phyloP scores from a whole-genome alignment of 129 eudicot species.

The Sambucus nigra region DNA sequence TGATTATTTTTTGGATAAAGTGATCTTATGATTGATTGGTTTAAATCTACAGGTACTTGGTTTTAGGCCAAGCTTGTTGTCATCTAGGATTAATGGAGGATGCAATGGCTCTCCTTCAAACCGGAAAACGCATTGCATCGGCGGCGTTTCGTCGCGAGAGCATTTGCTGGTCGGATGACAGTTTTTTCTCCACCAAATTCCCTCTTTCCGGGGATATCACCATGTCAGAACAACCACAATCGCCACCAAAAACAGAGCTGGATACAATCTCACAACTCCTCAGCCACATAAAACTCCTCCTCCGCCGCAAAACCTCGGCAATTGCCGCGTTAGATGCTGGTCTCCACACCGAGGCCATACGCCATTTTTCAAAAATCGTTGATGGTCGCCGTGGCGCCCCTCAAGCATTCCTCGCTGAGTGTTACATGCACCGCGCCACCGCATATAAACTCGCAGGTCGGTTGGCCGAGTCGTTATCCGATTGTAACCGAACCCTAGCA shows the following conservation, averaged over 20 bases:
- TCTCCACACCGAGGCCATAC: conserved; percentile 61
- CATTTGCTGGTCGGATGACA: conserved; percentile 80
- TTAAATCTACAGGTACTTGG: conserved; percentile 48
- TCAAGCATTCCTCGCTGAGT: conserved; percentile 80
- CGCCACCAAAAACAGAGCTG: conserved; percentile 53
- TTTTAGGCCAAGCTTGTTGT: conserved; percentile 91
- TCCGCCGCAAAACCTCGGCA: conserved; percentile 90
- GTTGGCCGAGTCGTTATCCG: conserved; percentile 79
- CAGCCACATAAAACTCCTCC: conserved; percentile 74
- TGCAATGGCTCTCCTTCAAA: conserved; percentile 84
- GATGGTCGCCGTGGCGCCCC: conserved; percentile 92
- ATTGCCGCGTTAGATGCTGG: conserved; percentile 93
- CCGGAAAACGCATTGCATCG: conserved; percentile 88
- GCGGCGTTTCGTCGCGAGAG: conserved; percentile 93
- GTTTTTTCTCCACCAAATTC: conserved; percentile 43
- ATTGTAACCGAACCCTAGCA: conserved; percentile 72
- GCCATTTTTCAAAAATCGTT: conserved; percentile 86
- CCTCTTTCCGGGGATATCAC: conserved; percentile 32
- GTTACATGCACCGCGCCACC: conserved; percentile 75
- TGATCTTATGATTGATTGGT: conserved; percentile 8
- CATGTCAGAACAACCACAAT: conserved; percentile 30
- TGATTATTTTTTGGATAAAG: background rate
- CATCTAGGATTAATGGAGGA: conserved; percentile 95
- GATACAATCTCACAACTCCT: conserved; percentile 66
- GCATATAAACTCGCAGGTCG: conserved; percentile 63